phyloP scores from a whole-genome alignment of 768 basidiomycete genomes.

The Lepiota brunneoincarnata region DNA sequence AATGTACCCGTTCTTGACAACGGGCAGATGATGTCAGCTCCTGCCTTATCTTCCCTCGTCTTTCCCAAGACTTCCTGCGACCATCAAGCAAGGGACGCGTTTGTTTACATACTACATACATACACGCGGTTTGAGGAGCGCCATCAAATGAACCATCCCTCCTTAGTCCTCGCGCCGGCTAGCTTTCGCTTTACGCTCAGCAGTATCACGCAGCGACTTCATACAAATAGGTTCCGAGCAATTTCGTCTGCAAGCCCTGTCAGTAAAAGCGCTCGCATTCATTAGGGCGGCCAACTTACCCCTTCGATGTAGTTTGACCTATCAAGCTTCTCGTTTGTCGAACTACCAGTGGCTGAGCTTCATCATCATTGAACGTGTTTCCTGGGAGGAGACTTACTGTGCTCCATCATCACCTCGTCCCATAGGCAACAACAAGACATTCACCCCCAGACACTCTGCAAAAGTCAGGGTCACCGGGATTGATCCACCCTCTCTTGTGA shows the following conservation, averaged over 20 bases:
- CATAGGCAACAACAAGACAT: constrained; percentile 89
- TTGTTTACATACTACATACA: too few relatives aligned
- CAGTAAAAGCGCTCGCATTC: constrained; percentile 2
- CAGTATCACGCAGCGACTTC: constrained; percentile 47
- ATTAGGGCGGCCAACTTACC: constrained; percentile 37
- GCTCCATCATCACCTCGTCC: constrained; percentile 94
- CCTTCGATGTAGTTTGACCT: constrained; percentile 84
- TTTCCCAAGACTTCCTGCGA: too few relatives aligned
- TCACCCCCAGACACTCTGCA: constrained; percentile 82
- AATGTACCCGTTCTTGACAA: background rate
- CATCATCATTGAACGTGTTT: background rate
- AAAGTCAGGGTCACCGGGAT: constrained; percentile 95
- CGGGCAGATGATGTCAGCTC: too few relatives aligned
- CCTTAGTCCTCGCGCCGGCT: too few relatives aligned
- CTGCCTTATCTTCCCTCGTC: too few relatives aligned
- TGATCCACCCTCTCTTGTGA: constrained; percentile 90
- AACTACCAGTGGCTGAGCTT: constrained; percentile 38
- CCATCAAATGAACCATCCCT: too few relatives aligned
- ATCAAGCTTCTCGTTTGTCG: constrained; percentile 95
- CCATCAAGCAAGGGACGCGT: too few relatives aligned
- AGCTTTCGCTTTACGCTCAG: background rate
- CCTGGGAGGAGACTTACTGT: constrained; percentile 59
- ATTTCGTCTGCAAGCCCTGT: constrained; percentile 48
- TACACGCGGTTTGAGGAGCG: too few relatives aligned
- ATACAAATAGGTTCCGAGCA: constrained; percentile 80